Evolutionary conservation across 345 rosid genomes (phyloP), one percentile per base, ranked within the genome.

Genomic region (Corchorus olitorius): DNA sequence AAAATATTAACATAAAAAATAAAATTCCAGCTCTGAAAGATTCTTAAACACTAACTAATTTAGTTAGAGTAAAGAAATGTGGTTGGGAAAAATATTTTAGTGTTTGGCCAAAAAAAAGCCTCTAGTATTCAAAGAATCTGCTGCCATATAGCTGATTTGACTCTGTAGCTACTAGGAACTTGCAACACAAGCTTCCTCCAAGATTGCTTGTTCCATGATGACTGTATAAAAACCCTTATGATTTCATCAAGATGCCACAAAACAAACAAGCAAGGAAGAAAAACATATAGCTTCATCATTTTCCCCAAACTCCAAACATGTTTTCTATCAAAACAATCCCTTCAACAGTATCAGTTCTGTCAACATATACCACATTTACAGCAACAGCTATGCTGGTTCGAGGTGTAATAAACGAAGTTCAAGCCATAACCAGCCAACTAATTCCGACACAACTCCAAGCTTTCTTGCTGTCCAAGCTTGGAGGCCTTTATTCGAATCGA

Each of bases 281-380:
- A 8, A 56, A 22, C 60, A 56, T n/a, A 8, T 8, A 6, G 7
- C 62, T 8, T 8, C 35, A 65, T 37, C 43, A 64, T 4, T 37
- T 64, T 41, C 3, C 22, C 48, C 39, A 50, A 27, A 8, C 22
- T 50, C 64, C 72, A 8, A 22, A 22, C 11, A 80, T 77, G 77
- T 60, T 75, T 35, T 71, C 81, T 63, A 15, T 78, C 14, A 74
- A 67, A 75, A 55, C 4, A 54, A 50, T 75, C 22, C 74, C 80
- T 34, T 68, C 80, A 64, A 64, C 82, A 8, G 45, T 82, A n/a
- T 67, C 80, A 46, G 61, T 78, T 33, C 65, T 80, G n/a, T 66
- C 82, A 5, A 54, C 77, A 13, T 72, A 49, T 37, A 60, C 82
- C 0, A 12, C 76, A 19, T 55, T 72, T 73, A 75, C 74, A 2